phyloP scores from a whole-genome alignment of 2,329 filamentous ascomycete genomes.

The Aureobasidium sp. region DNA sequence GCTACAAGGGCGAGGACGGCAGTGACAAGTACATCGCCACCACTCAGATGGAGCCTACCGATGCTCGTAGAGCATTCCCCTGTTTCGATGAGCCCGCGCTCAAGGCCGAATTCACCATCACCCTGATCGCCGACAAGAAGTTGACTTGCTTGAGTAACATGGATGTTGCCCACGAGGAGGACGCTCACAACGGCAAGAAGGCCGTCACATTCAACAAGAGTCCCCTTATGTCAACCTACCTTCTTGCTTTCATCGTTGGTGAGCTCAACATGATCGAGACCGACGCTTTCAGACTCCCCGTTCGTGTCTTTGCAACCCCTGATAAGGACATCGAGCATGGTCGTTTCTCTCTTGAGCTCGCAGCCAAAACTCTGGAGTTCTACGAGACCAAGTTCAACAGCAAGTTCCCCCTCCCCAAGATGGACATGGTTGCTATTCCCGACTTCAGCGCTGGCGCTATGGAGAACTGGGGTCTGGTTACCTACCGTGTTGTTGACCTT shows the following conservation, averaged over 20 bases:
- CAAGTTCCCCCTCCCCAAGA: constrained; percentile 81
- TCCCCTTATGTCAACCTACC: constrained; percentile 92
- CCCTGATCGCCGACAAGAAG: constrained; percentile 81
- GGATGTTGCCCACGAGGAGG: constrained; percentile 74
- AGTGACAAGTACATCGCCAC: constrained; percentile 77
- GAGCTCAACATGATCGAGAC: constrained; percentile 93
- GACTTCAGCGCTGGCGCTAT: constrained; percentile 94
- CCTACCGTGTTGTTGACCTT: constrained; percentile 86
- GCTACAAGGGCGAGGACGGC: constrained; percentile 78
- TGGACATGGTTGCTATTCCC: constrained; percentile 94
- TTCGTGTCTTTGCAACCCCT: constrained; percentile 88
- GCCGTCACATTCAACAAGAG: constrained; percentile 88
- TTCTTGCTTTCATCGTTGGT: constrained; percentile 87
- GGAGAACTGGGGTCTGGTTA: constrained; percentile 98
- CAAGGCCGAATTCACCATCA: constrained; percentile 89
- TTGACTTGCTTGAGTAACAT: constrained; percentile 94
- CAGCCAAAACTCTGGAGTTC: constrained; percentile 81
- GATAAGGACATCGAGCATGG: constrained; percentile 88
- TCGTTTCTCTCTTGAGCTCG: constrained; percentile 81
- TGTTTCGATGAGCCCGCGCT: constrained; percentile 95
- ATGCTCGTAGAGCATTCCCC: constrained; percentile 85
- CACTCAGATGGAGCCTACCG: constrained; percentile 93
- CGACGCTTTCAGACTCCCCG: constrained; percentile 81
- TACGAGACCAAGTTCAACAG: constrained; percentile 93
- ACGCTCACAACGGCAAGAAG: constrained; percentile 62